Evolutionary conservation across 352 stramenopile species (phyloP).

Genomic region (Peronospora farinosa): DNA sequence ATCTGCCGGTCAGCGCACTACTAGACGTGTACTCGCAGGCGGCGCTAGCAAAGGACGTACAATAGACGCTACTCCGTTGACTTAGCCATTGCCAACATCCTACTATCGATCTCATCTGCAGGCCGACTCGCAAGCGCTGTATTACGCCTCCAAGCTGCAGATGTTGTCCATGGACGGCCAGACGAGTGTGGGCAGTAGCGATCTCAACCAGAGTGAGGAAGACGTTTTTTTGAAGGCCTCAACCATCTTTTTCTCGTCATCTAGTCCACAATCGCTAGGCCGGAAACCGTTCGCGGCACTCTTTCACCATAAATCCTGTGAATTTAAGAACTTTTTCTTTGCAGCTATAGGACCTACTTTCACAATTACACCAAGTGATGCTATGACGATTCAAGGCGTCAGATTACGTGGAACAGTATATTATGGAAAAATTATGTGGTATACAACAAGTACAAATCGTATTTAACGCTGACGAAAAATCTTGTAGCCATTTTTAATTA

Average conservation of each 20-base stretch:
- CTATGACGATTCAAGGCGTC: no score
- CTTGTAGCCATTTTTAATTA: conserved; percentile 1
- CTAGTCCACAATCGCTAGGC: conserved; percentile 30
- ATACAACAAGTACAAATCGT: conserved; percentile 18
- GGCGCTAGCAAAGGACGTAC: no score
- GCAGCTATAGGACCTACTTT: conserved; percentile 65
- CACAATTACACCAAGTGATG: conserved; percentile 68
- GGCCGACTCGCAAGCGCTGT: conserved; percentile 36
- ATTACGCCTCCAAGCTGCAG: conserved; percentile 26
- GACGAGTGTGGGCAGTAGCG: no score
- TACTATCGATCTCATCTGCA: conserved; percentile 67
- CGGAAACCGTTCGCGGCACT: conserved; percentile 26
- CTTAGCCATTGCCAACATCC: conserved; percentile 45
- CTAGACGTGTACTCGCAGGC: no score
- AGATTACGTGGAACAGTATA: no score
- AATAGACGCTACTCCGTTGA: conserved; percentile 66
- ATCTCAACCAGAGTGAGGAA: conserved; percentile 28
- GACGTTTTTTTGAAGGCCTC: conserved; percentile 39
- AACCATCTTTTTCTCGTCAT: conserved; percentile 40
- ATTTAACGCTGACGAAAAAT: conserved; percentile 12
- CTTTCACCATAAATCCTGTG: conserved; percentile 31
- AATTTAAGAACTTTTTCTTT: conserved; percentile 52
- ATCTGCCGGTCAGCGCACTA: no score
- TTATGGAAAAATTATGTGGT: no score
- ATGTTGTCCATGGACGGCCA: conserved; percentile 33